These are phyloP conservation scores for Areca catechu DNA, from an alignment of 176 grass and related monocot genomes.

Conservation along the genomic window DNA sequence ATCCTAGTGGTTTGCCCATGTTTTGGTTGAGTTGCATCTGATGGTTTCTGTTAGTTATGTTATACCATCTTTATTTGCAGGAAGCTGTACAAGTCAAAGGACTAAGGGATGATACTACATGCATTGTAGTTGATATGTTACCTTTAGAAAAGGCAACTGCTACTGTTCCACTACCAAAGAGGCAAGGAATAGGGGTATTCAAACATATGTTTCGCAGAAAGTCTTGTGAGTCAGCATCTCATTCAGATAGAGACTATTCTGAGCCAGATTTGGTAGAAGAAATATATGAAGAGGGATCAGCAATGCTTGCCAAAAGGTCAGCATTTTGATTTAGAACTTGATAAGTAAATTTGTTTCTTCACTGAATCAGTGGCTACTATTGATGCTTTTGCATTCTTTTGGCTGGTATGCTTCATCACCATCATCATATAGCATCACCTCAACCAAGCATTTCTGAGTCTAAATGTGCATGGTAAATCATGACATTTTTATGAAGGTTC, in stretches of 20 bases:
- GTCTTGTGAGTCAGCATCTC: conserved; percentile 24
- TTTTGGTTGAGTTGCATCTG: conserved; percentile 13
- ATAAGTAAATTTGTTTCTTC: neutral
- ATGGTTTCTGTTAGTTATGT: conserved; percentile 10
- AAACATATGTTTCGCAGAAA: conserved; percentile 73
- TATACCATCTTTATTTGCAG: conserved; percentile 29
- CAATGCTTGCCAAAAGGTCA: conserved; percentile 59
- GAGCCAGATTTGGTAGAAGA: conserved; percentile 92
- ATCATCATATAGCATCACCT: no score
- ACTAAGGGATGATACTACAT: conserved; percentile 90
- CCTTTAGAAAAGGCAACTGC: conserved; percentile 58
- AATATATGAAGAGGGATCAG: conserved; percentile 90
- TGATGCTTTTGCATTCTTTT: no score
- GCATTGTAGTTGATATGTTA: conserved; percentile 85
- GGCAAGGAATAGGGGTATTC: conserved; percentile 46
- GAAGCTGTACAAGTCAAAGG: conserved; percentile 70
- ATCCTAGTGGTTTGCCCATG: conserved; percentile 6
- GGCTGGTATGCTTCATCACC: no score
- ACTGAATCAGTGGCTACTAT: no score
- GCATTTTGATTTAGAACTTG: neutral
- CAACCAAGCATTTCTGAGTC: no score
- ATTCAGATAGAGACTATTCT: conserved; percentile 35
- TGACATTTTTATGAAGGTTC: no score
- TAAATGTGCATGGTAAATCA: no score
- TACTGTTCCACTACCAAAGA: conserved; percentile 43